These are phyloP conservation scores for Rossbeevera mucosa DNA, from an alignment of 768 basidiomycete genomes.

Conservation along the genomic window DNA sequence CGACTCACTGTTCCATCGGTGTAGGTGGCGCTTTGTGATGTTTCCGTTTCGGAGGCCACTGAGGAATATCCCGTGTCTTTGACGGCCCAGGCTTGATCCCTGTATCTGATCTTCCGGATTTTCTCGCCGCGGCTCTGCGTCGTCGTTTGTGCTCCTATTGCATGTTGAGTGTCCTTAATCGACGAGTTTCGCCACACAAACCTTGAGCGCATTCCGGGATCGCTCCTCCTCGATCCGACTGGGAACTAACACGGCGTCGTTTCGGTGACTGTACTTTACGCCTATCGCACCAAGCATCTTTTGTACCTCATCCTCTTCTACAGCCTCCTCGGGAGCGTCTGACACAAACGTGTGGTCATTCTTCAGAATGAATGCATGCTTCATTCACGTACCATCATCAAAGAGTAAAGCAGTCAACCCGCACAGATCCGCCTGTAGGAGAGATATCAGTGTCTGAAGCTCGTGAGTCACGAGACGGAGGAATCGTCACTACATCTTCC, in stretches of 20 bases:
- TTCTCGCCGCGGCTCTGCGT: conserved; percentile 20
- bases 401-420: conserved; percentile 66
- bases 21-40: conserved; percentile 49
- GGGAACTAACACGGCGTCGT: conserved; percentile 63
- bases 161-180: conserved; percentile 4
- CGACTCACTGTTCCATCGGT: conserved; percentile 48
- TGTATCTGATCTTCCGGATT: conserved; percentile 14
- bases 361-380: not conserved
- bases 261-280: conserved; percentile 69
- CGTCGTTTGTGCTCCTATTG: conserved; percentile 26
- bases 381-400: conserved; percentile 50
- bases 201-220: conserved; percentile 50
- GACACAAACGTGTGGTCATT: not conserved
- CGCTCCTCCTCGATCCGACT: conserved; percentile 67
- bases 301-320: conserved; percentile 48
- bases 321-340: conserved; percentile 39
- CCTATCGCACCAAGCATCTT: conserved; percentile 56
- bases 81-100: conserved; percentile 12
- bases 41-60: conserved; percentile 63
- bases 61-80: conserved; percentile 33
- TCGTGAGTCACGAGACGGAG: not conserved
- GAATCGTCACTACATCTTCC: conserved; percentile 21
- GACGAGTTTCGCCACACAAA: conserved; percentile 15
- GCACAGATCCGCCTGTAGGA: conserved; percentile 45
- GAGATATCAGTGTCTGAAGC: not conserved